Conservation (phyloP, 2,329 filamentous ascomycete species). For the Clonostachys solani region DNA sequence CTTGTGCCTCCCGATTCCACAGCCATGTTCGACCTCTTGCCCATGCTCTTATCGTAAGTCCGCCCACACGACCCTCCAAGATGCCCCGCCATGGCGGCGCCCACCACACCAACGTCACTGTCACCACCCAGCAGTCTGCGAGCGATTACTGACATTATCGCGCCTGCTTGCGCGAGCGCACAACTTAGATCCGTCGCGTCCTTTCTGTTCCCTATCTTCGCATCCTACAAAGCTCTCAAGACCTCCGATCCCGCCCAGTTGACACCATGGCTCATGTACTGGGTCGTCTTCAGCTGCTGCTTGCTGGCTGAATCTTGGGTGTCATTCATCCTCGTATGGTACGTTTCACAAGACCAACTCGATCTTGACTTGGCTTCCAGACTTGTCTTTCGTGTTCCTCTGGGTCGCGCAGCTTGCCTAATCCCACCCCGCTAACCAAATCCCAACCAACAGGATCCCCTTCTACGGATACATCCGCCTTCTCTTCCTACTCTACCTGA, state of each 20-base stretch:
- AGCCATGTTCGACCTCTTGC: slow-evolving; percentile 72
- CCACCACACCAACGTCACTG: background rate
- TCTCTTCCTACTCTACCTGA: slow-evolving; percentile 84
- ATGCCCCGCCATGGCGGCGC: slow-evolving; percentile 11
- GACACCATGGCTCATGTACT: slow-evolving; percentile 99
- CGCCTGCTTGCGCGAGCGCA: too few relatives aligned
- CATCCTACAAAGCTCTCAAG: slow-evolving; percentile 96
- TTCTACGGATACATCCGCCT: slow-evolving; percentile 93
- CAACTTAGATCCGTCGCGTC: slow-evolving; percentile 70
- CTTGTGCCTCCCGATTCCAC: background rate
- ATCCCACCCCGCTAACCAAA: too few relatives aligned
- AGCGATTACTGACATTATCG: background rate
- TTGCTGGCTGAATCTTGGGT: slow-evolving; percentile 83
- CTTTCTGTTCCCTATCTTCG: slow-evolving; percentile 92
- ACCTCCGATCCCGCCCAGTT: slow-evolving; percentile 84
- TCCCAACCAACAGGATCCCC: slow-evolving; percentile 57
- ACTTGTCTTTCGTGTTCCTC: too few relatives aligned
- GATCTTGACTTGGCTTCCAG: too few relatives aligned
- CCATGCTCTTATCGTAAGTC: slow-evolving; percentile 73
- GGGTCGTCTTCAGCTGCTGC: slow-evolving; percentile 83
- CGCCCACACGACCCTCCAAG: slow-evolving; percentile 8
- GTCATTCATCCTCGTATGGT: slow-evolving; percentile 82
- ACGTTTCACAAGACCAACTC: slow-evolving; percentile 11
- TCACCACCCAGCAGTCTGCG: background rate
- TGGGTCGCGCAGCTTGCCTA: too few relatives aligned